Base-by-base conservation (phyloP, 169 alveolate genomes). In the Cryptosporidium sp. region DNA sequence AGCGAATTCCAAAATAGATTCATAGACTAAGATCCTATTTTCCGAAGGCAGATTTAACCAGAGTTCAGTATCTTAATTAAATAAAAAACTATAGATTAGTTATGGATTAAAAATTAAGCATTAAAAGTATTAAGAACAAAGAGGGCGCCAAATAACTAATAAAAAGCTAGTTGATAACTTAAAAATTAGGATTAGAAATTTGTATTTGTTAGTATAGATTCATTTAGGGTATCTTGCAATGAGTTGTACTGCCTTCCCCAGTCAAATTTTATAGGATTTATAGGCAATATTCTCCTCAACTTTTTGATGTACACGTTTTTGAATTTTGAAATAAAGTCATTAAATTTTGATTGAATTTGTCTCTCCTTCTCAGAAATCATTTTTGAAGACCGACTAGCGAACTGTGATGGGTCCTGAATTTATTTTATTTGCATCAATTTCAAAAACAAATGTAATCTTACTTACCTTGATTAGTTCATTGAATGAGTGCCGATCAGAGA, bases 181-280 rank as follows among this genome's bases (percentile, higher is more conserved):
- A 56, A 26, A n/a, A 21, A 9, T 26, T n/a, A 56, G 2, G 18
- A 56, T 65, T 65, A 16, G 60, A 42, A 23, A 26, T 44, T 44
- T 62, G 65, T 62, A 39, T 44, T 44, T 8, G 18, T 62, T 9
- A 48, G 9, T 14, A 80, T 39, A 6, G 75, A 39, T 8, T 80
- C 89, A 42, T 60, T 42, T n/a, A 80, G 62, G 33, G 89, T 65
- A n/a, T 80, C 69, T 33, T 80, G 60, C 18, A 80, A 42, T 5
- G 80, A 26, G 29, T 58, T 39, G 29, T 51, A 44, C 18, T 23
- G 62, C n/a, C 65, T 33, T 39, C 58, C 62, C 89, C 89, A 80
- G 42, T 80, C 75, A 65, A 80, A 80, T n/a, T 44, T 60, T 29
- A 39, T 70, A 2, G 73, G 73, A 39, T 80, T 80, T 58, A 80